Percentiles rank a stretch among this genome's conserved stretches.
phyloP scores from a whole-genome alignment of 176 grass and related monocot species.

The Hsuehochloa calcarea region DNA sequence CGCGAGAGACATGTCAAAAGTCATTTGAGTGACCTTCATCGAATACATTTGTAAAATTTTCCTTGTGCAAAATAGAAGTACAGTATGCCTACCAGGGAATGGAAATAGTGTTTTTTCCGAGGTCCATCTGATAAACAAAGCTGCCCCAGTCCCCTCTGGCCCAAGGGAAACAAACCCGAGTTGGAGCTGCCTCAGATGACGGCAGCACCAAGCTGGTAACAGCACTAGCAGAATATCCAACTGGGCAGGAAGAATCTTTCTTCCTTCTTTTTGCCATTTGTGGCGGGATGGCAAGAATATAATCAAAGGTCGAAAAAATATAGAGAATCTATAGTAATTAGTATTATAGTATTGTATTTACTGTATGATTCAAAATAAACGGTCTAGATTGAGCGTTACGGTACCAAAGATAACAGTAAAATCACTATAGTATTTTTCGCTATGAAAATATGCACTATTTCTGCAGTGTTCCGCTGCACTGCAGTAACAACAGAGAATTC shows the following conservation, averaged over 20 bases:
- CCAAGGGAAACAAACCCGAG: neutral
- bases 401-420: no score
- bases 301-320: no score
- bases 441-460: no score
- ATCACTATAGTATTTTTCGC: no score
- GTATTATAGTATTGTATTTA: no score
- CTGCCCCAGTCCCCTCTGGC: neutral
- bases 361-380: no score
- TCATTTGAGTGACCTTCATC: neutral
- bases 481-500: no score
- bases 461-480: no score
- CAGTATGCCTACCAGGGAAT: neutral
- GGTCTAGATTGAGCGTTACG: no score
- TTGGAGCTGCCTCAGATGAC: neutral
- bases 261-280: neutral
- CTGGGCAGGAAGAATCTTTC: neutral
- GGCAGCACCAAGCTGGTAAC: neutral
- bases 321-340: no score
- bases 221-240: constrained; percentile 12
- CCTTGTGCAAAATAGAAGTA: no score
- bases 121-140: neutral
- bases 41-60: neutral
- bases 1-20: neutral
- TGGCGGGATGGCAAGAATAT: neutral
- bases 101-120: neutral